Base-by-base conservation (phyloP, 1,284 basidiomycete species). In the Thecaphora frezii region DNA sequence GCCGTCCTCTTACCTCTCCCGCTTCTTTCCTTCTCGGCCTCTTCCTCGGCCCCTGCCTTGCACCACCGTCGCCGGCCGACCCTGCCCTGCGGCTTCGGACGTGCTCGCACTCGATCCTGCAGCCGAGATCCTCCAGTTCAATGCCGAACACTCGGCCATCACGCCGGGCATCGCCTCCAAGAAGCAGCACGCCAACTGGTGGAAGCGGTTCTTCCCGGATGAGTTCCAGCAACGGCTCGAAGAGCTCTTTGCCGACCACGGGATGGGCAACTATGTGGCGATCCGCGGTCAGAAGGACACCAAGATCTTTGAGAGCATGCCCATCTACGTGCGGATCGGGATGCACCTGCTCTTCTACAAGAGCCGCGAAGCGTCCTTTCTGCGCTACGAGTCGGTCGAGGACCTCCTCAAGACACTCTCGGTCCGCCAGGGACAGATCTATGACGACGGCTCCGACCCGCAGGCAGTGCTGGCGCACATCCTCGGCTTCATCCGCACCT, bases 301-400 rank as follows among this genome's bases (percentile, higher is more conserved):
- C 13, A 53, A 48, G 50, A 66, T 74, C 55, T 74, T 72, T 38
- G 72, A 74, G 51, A 58, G 57, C 65, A 90, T 91, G 88, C 89
- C 93, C 75, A 90, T 93, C 5, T 97, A 97, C 77, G 92, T 98
- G 0, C 83, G 93, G 38, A 81, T 97, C 18, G 93, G 93, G 12
- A 97, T 97, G 74, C 84, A 93, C 22, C 79, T 97, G 51, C 80
- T 97, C 53, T 97, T 97, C 84, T 94, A 93, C 84, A 88, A 42
- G 94, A 97, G 90, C 92, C 94, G 79, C 90, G 93, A 50, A 86
- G 85, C 13, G 83, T 91, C 81, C 89, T 90, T 97, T 21, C 84
- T 98, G 66, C 92, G 89, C 79, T 91, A 89, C 0, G 80, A 97
- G 64, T 90, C 91, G 4, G 86, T 96, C 79, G 97, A 97, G 81